Base-by-base conservation (phyloP, 2,329 filamentous ascomycete species). In the Blastomyces emzantsi region DNA sequence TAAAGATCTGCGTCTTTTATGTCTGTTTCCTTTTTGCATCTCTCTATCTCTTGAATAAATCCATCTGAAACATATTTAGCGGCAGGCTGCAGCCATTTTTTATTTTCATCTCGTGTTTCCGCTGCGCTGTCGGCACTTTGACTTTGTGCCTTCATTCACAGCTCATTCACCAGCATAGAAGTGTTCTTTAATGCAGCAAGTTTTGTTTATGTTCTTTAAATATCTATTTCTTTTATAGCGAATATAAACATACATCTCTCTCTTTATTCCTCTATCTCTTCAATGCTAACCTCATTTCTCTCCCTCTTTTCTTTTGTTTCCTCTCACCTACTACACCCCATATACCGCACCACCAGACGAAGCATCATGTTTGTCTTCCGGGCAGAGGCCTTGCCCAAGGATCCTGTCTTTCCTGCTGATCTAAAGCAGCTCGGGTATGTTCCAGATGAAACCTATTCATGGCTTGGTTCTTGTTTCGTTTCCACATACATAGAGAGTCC, bases 301-400 rank as follows among this genome's bases (percentile, higher is more conserved):
- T 54, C 54, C 43, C 3, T 60, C 43, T 52, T 63, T 55, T 60
- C 36, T 56, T 41, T 51, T 30, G 2, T 63, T 28, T 28, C 25
- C 39, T 58, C 54, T 4, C 54, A 49, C 15, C 57, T 63, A 8
- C 17, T 58, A 7, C 54, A 17, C 19, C 51, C 61, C 28, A 36
- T 61, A 28, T 61, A 41, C 41, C 56, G 55, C 25, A 33, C 43
- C 28, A 22, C 64, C 25, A 58, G 22, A 11, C 49, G 39, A 41
- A 25, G 64, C 69, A 79, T 61, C 49, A 94, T 97, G 92, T 96
- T 94, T 73, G 85, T 87, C 60, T 88, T 89, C 63, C 80, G 81
- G 49, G 85, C 85, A 77, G 81, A 82, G 9, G 83, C 85, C 68
- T 84, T 96, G 2, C 89, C 90, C n/a, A 74, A 79, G 62, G 90